These are phyloP conservation scores for Stylosanthes scabra DNA, from an alignment of 331 rosid genomes.

Conservation along the genomic window DNA sequence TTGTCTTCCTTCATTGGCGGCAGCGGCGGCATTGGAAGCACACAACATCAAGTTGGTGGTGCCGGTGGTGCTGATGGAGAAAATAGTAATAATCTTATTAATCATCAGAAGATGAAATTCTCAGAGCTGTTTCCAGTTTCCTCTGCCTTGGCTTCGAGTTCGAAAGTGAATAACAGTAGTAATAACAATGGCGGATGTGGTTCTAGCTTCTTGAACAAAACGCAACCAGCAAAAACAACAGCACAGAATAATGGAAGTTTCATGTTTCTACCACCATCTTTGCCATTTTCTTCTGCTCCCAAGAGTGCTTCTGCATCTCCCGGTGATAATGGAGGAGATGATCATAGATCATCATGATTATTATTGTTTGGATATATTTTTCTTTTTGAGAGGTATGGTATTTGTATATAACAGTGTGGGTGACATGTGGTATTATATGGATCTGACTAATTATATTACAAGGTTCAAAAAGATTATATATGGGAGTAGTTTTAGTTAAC, in stretches of 20 bases:
- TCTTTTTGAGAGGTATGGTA: no score
- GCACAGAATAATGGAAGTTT: slow-evolving; percentile 53
- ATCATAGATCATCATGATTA: not conserved
- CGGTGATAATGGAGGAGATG: slow-evolving; percentile 43
- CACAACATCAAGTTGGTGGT: slow-evolving; percentile 27
- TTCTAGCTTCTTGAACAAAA: slow-evolving; percentile 63
- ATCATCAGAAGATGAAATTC: slow-evolving; percentile 37
- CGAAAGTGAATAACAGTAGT: slow-evolving; percentile 33
- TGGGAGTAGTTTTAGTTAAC: no score
- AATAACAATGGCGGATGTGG: slow-evolving; percentile 44
- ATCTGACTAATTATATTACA: no score
- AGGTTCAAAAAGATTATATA: no score
- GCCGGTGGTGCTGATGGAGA: slow-evolving; percentile 45
- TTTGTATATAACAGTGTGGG: no score
- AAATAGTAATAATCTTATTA: slow-evolving; percentile 28
- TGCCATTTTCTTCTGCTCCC: slow-evolving; percentile 60
- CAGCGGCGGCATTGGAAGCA: slow-evolving; percentile 28
- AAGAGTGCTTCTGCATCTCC: slow-evolving; percentile 77
- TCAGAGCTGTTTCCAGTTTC: slow-evolving; percentile 47
- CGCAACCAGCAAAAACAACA: not conserved
- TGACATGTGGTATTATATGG: no score
- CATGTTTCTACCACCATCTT: slow-evolving; percentile 55
- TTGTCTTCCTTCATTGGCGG: slow-evolving; percentile 68
- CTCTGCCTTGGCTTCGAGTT: slow-evolving; percentile 37
- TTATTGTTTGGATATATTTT: no score